Conservation (phyloP, 2,329 filamentous ascomycete genomes). For the Juglanconis juglandina region DNA sequence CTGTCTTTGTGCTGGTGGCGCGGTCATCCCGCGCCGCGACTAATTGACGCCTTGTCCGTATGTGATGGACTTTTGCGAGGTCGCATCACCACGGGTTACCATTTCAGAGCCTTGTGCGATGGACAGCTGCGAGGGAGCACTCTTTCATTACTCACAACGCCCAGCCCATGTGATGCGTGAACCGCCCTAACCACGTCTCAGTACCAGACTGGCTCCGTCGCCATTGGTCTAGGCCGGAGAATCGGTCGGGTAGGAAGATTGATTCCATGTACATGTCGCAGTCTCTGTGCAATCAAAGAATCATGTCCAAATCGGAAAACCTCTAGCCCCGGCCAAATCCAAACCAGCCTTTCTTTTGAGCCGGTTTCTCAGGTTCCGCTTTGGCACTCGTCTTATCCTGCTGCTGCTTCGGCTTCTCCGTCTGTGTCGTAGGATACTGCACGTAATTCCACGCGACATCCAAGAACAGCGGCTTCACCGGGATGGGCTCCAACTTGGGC, state of each 20-base stretch:
- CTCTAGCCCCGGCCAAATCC: conserved; percentile 57
- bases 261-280: not conserved
- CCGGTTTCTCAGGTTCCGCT: conserved; percentile 39
- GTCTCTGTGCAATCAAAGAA: not conserved
- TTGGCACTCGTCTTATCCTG: conserved; percentile 27
- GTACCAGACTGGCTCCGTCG: not conserved
- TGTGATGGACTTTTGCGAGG: not conserved
- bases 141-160: not conserved
- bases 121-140: not conserved
- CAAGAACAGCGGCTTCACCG: conserved; percentile 92
- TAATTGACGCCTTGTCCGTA: not conserved
- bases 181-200: not conserved
- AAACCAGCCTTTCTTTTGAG: conserved; percentile 73
- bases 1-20: not conserved
- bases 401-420: conserved; percentile 22
- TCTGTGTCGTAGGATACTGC: conserved; percentile 70
- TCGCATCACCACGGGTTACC: not conserved
- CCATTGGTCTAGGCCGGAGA: not conserved
- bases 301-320: not conserved
- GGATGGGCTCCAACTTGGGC: conserved; percentile 75
- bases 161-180: not conserved
- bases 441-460: conserved; percentile 99
- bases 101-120: not conserved
- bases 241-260: not conserved
- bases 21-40: not conserved